Evolutionary conservation across 306 rosid species (phyloP).

Genomic region (Lotus japonicus): DNA sequence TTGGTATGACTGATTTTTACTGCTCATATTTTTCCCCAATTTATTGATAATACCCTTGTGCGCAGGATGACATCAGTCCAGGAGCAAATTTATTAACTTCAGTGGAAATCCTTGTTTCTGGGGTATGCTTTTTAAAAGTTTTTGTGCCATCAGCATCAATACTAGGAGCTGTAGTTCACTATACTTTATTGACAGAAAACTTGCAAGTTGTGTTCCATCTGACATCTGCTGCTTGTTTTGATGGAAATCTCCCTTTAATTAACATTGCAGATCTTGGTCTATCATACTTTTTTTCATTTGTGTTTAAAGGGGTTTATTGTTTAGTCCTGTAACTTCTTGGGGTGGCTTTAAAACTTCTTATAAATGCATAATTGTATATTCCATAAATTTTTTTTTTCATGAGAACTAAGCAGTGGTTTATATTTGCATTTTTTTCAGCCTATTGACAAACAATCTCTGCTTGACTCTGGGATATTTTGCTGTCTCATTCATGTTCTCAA

Average conservation of each 20-base stretch:
- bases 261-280: not conserved
- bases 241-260: slow-evolving; percentile 4
- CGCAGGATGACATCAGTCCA: slow-evolving; percentile 81
- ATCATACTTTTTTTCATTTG: not conserved
- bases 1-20: not conserved
- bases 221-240: not conserved
- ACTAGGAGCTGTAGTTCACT: not conserved
- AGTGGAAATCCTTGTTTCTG: slow-evolving; percentile 83
- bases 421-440: slow-evolving; percentile 55
- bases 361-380: not conserved
- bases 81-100: slow-evolving; percentile 95
- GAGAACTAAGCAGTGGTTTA: slow-evolving; percentile 14
- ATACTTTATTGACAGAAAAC: not conserved
- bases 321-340: not conserved
- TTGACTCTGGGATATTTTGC: slow-evolving; percentile 97
- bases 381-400: not conserved
- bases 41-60: slow-evolving; percentile 17
- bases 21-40: not conserved
- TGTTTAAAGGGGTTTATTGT: slow-evolving; percentile 8
- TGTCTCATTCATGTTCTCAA: slow-evolving; percentile 90
- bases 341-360: not conserved
- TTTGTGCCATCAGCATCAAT: slow-evolving; percentile 9
- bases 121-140: slow-evolving; percentile 52
- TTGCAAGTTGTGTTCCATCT: not conserved
- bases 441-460: slow-evolving; percentile 94